Evolutionary conservation across 2,329 filamentous ascomycete species (phyloP).

Genomic region (Colletotrichum chrysophilum): DNA sequence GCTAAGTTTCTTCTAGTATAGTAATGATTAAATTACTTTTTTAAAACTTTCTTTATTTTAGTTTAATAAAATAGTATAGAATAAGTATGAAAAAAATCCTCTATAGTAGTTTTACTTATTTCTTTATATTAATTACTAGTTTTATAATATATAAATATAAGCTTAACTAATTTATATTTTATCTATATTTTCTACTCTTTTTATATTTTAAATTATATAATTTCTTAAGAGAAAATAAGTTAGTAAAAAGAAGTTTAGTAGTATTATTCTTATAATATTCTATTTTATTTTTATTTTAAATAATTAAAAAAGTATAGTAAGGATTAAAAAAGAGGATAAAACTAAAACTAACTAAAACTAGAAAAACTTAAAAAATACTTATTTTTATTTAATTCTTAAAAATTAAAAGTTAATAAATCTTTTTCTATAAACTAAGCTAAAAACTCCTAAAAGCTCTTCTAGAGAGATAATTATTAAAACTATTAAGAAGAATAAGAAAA

Average conservation of each 20-base stretch:
- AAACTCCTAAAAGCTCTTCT: background rate
- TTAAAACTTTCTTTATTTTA: no score
- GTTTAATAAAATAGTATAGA: no score
- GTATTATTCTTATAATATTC: background rate
- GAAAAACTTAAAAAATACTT: background rate
- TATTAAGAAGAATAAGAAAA: background rate
- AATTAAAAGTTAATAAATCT: background rate
- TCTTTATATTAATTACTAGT: no score
- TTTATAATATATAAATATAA: no score
- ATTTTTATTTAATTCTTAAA: background rate
- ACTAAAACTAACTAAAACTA: background rate
- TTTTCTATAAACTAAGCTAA: background rate
- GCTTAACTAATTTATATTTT: no score
- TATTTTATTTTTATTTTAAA: background rate
- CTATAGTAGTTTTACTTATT: no score
- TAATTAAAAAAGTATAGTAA: background rate
- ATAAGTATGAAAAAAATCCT: no score
- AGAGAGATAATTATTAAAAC: background rate
- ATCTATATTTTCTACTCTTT: no score
- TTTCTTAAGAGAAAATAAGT: background rate
- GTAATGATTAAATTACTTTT: no score
- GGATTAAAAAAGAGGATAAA: background rate
- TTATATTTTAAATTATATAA: background rate
- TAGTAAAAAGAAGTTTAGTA: background rate
- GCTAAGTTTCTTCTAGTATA: background rate